Evolutionary conservation across 129 eudicot genomes (phyloP), one percentile per base, ranked within the genome.

Genomic region (Smallanthus sonchifolius): DNA sequence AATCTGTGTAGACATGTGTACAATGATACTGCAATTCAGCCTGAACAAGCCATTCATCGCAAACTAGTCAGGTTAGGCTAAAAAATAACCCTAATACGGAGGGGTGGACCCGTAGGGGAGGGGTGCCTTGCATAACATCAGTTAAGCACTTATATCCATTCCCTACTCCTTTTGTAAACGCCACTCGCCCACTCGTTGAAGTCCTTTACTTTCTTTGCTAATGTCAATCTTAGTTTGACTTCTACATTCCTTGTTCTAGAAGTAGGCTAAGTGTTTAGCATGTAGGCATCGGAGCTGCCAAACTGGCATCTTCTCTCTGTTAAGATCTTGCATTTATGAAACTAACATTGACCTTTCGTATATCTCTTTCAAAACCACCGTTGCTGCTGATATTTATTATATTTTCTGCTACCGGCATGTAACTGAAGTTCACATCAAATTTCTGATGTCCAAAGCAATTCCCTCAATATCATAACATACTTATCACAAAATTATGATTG

Each of bases 351-450:
- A 5, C 9, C 24, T 73, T 44, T 59, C 9, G 30, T 57, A 15
- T 59, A 40, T 73, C 69, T 56, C 2, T 60, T 52, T 13, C 57
- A 28, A 72, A 73, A 24, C 56, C 4, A 24, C n/a, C 57, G 52
- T 16, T 16, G 28, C 59, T 52, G 59, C 14, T 34, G 5, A 54
- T 14, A 57, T 24, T 20, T 40, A 9, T 72, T 49, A 4, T 8
- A 0, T 19, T 55, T 11, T 55, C 61, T 54, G 4, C 15, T 9
- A 19, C 62, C 62, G 1, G 15, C 64, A 28, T 57, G 28, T 57
- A 24, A 57, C 32, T 73, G 39, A 55, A 73, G 77, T 40, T 73
- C 44, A 73, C 67, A 55, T 59, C 19, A 28, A 24, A 57, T 57
- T 57, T 28, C 37, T 57, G 64, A 57, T 20, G n/a, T 57, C 64